Evolutionary conservation across 2,329 filamentous ascomycete species (phyloP).

Genomic region (Monosporascus sp.): DNA sequence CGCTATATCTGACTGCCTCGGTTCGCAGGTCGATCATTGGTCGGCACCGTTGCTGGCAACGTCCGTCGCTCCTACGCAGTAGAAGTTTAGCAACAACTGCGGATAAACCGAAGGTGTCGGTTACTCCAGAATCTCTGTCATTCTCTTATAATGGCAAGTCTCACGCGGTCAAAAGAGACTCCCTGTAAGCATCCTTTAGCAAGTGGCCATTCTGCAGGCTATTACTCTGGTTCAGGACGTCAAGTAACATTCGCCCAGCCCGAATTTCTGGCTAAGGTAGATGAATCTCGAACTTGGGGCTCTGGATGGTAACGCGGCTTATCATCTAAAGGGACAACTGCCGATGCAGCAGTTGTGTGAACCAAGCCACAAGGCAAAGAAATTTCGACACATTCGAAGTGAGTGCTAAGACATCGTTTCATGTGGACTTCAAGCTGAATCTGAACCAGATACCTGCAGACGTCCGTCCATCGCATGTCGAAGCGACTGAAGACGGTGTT

Average conservation of each 20-base stretch:
- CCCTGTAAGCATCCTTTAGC: conserved; percentile 12
- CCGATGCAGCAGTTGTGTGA: conserved; percentile 60
- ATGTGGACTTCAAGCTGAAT: conserved; percentile 4
- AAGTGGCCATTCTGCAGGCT: not conserved
- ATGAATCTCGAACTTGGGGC: not conserved
- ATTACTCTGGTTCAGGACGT: not conserved
- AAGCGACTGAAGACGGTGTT: conserved; percentile 31
- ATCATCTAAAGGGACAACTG: conserved; percentile 59
- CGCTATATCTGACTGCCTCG: conserved; percentile 1
- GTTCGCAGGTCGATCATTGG: conserved; percentile 3
- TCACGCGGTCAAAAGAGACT: conserved; percentile 10
- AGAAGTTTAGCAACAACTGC: conserved; percentile 8
- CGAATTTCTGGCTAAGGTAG: conserved; percentile 34
- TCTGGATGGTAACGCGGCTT: conserved; percentile 4
- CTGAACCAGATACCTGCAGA: conserved; percentile 38
- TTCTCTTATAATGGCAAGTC: conserved; percentile 6
- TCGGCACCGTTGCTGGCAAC: conserved; percentile 1
- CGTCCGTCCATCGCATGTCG: conserved; percentile 30
- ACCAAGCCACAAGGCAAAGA: conserved; percentile 65
- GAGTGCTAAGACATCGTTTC: conserved; percentile 15
- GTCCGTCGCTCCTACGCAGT: conserved; percentile 1
- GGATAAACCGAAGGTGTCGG: conserved; percentile 9
- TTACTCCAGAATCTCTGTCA: conserved; percentile 7
- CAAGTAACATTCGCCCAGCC: conserved; percentile 22
- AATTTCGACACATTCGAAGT: conserved; percentile 64